A percentile compares a stretch with the other conserved stretches of the same genome.
These are phyloP conservation scores for Chlorella sp. DNA, from an alignment of 139 green algal species.

Conservation along the genomic window DNA sequence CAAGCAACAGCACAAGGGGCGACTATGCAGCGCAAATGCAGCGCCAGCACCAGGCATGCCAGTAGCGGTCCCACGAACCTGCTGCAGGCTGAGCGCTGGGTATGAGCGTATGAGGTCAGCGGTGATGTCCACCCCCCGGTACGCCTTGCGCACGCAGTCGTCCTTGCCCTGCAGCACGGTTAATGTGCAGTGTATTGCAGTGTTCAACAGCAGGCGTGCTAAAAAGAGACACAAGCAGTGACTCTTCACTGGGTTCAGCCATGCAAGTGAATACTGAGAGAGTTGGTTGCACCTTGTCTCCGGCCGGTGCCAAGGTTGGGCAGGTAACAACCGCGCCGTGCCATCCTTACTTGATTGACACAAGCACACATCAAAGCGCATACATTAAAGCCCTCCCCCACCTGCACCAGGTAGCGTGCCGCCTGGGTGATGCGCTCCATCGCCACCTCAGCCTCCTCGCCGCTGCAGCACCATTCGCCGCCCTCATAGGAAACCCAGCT, in stretches of 20 bases:
- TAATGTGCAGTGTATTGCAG: too few species aligned
- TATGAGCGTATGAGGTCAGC: conserved; percentile 49
- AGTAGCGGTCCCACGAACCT: conserved; percentile 9
- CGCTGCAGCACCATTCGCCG: conserved; percentile 32
- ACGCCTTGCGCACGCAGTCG: conserved; percentile 58
- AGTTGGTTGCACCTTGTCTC: too few species aligned
- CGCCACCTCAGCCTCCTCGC: conserved; percentile 40
- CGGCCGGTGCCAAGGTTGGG: too few species aligned
- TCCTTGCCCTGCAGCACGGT: conserved; percentile 61
- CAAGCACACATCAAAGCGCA: too few species aligned
- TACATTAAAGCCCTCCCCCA: neutral
- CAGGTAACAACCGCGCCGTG: too few species aligned
- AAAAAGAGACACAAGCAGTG: neutral
- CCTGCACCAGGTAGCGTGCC: conserved; percentile 57
- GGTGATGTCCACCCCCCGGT: conserved; percentile 54
- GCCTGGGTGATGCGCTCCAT: conserved; percentile 58
- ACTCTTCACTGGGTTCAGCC: too few species aligned
- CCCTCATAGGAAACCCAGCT: conserved; percentile 48
- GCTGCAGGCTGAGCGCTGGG: conserved; percentile 56
- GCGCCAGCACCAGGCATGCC: neutral
- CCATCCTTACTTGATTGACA: too few species aligned
- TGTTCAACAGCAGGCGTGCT: neutral
- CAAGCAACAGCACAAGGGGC: too few species aligned
- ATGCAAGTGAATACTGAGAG: too few species aligned
- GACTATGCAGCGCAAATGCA: neutral